phyloP scores from a whole-genome alignment of 768 basidiomycete species.

The Fomitopsis serialis region DNA sequence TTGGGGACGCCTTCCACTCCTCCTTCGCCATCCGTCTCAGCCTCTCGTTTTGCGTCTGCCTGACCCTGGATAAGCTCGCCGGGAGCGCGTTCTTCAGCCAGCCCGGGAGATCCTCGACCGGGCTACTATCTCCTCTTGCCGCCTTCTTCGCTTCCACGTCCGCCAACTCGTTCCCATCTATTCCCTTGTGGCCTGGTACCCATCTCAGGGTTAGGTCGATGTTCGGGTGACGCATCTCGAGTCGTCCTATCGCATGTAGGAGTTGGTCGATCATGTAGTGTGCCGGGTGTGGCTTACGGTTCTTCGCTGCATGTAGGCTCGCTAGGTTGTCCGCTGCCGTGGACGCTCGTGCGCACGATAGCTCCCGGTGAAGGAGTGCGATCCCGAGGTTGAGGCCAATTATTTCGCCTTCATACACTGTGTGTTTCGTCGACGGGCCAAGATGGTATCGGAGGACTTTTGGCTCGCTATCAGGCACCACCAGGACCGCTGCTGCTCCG shows the following conservation, averaged over 20 bases:
- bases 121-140: too few relatives aligned
- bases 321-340: slow-evolving; percentile 8
- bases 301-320: neutral
- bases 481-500: too few relatives aligned
- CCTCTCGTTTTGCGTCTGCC: neutral
- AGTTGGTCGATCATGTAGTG: slow-evolving; percentile 7
- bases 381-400: too few relatives aligned
- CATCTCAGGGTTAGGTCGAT: slow-evolving; percentile 5
- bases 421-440: too few relatives aligned
- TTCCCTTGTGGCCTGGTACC: slow-evolving; percentile 9
- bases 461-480: too few relatives aligned
- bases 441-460: too few relatives aligned
- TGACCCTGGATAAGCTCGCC: neutral
- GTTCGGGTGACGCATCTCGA: neutral
- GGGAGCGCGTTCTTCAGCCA: slow-evolving; percentile 9
- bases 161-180: slow-evolving; percentile 11
- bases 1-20: slow-evolving; percentile 1
- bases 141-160: too few relatives aligned
- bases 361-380: too few relatives aligned
- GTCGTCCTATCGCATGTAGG: neutral
- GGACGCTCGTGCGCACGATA: slow-evolving; percentile 11
- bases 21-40: neutral
- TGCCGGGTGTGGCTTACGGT: neutral
- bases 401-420: too few relatives aligned
- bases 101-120: too few relatives aligned